phyloP scores from a whole-genome alignment of 495 filamentous ascomycete genomes.

The Penicillium waksmanii region DNA sequence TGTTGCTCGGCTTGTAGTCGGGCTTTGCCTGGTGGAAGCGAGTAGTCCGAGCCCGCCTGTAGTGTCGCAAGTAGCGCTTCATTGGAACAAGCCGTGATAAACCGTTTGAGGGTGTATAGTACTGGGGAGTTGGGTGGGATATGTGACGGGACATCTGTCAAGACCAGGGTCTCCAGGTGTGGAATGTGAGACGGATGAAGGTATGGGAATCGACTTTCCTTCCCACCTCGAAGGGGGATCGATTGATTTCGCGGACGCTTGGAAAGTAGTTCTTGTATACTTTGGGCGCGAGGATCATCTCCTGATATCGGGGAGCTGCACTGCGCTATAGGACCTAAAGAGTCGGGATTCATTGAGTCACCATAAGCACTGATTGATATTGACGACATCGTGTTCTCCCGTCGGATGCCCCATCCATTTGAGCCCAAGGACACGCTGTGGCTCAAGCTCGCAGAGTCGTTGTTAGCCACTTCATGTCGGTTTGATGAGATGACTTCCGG shows the following conservation, averaged over 20 bases:
- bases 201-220: conserved; percentile 41
- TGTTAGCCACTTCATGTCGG: conserved; percentile 6
- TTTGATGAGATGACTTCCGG: conserved; percentile 41
- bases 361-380: conserved; percentile 18
- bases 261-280: conserved; percentile 38
- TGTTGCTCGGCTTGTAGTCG: conserved; percentile 45
- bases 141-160: conserved; percentile 63
- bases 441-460: conserved; percentile 11
- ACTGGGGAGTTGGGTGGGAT: conserved; percentile 47
- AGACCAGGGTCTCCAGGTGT: conserved; percentile 56
- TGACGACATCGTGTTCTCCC: conserved; percentile 8
- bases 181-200: conserved; percentile 62
- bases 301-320: conserved; percentile 32
- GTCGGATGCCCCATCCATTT: conserved; percentile 1
- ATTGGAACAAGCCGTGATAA: conserved; percentile 63
- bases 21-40: conserved; percentile 51
- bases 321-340: conserved; percentile 15
- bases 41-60: conserved; percentile 56
- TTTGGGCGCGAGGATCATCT: conserved; percentile 31
- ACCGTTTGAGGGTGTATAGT: conserved; percentile 53
- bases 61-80: conserved; percentile 59
- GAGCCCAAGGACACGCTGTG: conserved; percentile 17
- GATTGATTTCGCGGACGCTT: conserved; percentile 42
- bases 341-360: conserved; percentile 1
- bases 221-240: conserved; percentile 30